Conservation (phyloP, 768 basidiomycete species). For the Collybiopsis luxurians region DNA sequence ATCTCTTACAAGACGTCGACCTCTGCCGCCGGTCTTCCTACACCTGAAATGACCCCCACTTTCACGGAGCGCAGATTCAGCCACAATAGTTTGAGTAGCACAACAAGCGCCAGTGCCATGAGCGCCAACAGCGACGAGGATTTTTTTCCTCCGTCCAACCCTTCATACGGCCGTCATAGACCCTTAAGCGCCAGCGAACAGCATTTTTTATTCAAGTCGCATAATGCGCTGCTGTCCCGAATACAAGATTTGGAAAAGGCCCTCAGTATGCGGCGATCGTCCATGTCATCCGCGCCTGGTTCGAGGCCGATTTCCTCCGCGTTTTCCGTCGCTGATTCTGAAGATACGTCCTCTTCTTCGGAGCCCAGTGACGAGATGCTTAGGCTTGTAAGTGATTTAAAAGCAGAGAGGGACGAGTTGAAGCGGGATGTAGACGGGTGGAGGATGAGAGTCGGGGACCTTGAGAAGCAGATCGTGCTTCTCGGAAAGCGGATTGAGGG, state of each 20-base stretch:
- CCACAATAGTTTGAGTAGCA: conserved; percentile 15
- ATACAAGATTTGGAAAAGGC: conserved; percentile 80
- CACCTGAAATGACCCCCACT: conserved; percentile 74
- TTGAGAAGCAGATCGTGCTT: conserved; percentile 66
- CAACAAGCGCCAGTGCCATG: conserved; percentile 23
- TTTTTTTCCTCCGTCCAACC: conserved; percentile 36
- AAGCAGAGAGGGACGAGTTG: conserved; percentile 86
- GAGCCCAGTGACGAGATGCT: conserved; percentile 80
- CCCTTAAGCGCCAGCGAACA: conserved; percentile 74
- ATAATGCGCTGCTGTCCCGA: conserved; percentile 77
- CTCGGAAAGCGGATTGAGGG: conserved; percentile 69
- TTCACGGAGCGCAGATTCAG: conserved; percentile 39
- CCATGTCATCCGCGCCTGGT: conserved; percentile 29
- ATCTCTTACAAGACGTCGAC: conserved; percentile 64
- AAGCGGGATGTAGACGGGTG: conserved; percentile 87
- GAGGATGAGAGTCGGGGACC: conserved; percentile 71
- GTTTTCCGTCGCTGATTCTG: conserved; percentile 41
- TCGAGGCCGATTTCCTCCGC: conserved; percentile 40
- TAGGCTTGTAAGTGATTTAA: conserved; percentile 70
- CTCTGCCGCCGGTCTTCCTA: conserved; percentile 53
- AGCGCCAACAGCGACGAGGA: conserved; percentile 35
- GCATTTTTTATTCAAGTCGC: conserved; percentile 83
- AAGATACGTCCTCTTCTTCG: conserved; percentile 33
- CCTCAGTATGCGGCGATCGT: conserved; percentile 42
- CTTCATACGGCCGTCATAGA: conserved; percentile 27